Base-by-base conservation (phyloP, 116 monocot species). In the Phalaenopsis hybrid region DNA sequence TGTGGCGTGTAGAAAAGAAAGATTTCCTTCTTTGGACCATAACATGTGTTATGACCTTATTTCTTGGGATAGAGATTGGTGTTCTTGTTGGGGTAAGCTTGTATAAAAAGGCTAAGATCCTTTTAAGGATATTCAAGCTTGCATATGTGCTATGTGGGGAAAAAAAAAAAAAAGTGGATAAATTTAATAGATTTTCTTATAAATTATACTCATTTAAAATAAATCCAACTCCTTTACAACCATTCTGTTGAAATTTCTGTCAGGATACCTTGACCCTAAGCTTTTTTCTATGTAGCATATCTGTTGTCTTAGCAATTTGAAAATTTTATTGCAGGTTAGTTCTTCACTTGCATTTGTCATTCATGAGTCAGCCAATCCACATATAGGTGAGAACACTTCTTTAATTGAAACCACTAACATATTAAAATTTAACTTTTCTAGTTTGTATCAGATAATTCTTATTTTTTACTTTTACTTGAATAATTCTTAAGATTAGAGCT, bases 281-380 rank as follows among this genome's bases (percentile, higher is more conserved):
- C 31, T 61, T 61, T 61, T 0, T 61, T n/a, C 17, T 61, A 61
- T 70, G 10, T 31, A 34, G 0, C 33, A 34, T 31, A 72, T 52
- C 12, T 52, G 52, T 12, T 72, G 31, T 72, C 4, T 16, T 41
- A 72, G 37, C 6, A 75, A 45, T 77, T 77, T 51, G 51, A 77
- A 28, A 51, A 16, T 25, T 77, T 11, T 51, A 37, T 68, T 83
- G 80, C 80, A 98, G 97, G 97, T 98, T 51, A 87, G 91, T 8
- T 88, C 80, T 77, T 98, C 97, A 49, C 93, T 98, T 72, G 97
- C 97, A 79, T 98, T 98, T 81, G 97, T 98, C 69, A 94, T 98
- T 80, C 89, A 98, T 79, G 97, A 98, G 84, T 98, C 97, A 74
- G 97, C 97, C 85, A 98, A 98, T 84, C 97, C 97, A 74, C 92